Evolutionary conservation across 202 grass and related monocot genomes (phyloP), one percentile per base, ranked within the genome.

Genomic region (Setaria viridis): DNA sequence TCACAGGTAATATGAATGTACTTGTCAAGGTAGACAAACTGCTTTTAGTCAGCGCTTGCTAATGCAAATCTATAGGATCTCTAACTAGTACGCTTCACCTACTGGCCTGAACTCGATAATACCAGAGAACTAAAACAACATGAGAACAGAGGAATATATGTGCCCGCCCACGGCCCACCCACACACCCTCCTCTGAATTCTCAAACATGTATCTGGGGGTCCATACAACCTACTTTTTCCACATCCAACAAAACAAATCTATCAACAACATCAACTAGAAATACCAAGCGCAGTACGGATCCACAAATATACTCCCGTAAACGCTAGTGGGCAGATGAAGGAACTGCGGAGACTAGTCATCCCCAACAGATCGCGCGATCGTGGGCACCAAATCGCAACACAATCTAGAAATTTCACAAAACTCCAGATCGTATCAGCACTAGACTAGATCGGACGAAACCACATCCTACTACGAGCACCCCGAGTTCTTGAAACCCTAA

Each of bases 291-390:
- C 10, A 63, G 17, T 9, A 47, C 7, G 72, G 55, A 89, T 85
- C 60, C 21, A 89, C 20, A 20, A 19, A 17, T 50, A 32, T 75
- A 37, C 11, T 9, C 2, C 34, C 11, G 10, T 25, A 63, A 62
- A 35, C 55, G 32, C 16, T 13, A 1, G 15, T 46, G 65, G 10
- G 0, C 41, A 29, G 5, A 41, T 1, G 7, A 8, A 37, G 17
- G 32, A 47, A 83, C 53, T 68, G 25, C 29, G 17, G 0, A 21
- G 6, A 56, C 6, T 25, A 20, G 1, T 32, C 12, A 11, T 0
- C 8, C 56, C 5, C 3, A 49, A 4, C 70, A 86, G 88, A 86
- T 82, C 88, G 29, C 65, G 37, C 35, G 37, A 71, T 16, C 14
- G 37, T 25, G 29, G 33, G 16, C 20, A 5, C 30, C 15, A 20